phyloP scores from a whole-genome alignment of 352 stramenopile genomes.

The Blastocystis sp. region DNA sequence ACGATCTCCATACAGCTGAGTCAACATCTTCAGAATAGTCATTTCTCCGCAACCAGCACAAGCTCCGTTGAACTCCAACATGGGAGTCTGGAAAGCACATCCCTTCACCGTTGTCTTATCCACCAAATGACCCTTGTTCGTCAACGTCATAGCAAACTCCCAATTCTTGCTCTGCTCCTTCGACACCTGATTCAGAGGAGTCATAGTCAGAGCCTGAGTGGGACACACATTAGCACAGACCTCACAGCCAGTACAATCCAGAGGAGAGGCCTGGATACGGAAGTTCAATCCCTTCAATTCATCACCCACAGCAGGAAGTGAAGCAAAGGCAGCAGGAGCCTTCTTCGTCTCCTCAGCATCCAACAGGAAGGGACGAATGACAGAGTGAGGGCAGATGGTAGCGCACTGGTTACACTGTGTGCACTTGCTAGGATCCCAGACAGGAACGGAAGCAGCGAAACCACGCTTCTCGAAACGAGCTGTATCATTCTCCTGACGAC shows the following conservation, averaged over 20 bases:
- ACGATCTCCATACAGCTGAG: slow-evolving; percentile 71
- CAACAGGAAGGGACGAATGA: slow-evolving; percentile 69
- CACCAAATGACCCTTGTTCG: slow-evolving; percentile 68
- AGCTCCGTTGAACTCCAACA: slow-evolving; percentile 69
- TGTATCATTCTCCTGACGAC: slow-evolving; percentile 65
- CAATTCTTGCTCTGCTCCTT: slow-evolving; percentile 67
- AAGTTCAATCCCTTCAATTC: slow-evolving; percentile 69
- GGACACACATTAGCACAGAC: slow-evolving; percentile 70
- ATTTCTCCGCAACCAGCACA: slow-evolving; percentile 70
- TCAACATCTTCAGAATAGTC: slow-evolving; percentile 70
- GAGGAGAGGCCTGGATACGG: slow-evolving; percentile 68
- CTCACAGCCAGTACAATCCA: slow-evolving; percentile 71
- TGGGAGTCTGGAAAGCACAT: slow-evolving; percentile 69
- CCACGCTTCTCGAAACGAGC: slow-evolving; percentile 68
- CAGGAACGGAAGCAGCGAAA: slow-evolving; percentile 65
- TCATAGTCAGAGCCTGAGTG: slow-evolving; percentile 68
- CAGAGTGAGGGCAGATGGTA: slow-evolving; percentile 69
- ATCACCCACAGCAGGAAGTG: slow-evolving; percentile 65
- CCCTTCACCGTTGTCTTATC: slow-evolving; percentile 69
- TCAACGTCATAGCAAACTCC: slow-evolving; percentile 67
- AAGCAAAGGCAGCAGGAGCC: slow-evolving; percentile 68
- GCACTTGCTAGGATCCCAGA: slow-evolving; percentile 66
- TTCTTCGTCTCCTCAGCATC: slow-evolving; percentile 67
- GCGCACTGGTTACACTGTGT: slow-evolving; percentile 72
- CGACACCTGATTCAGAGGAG: slow-evolving; percentile 67